phyloP scores from a whole-genome alignment of 1,284 basidiomycete species.

The Xerocomus minutiporus region DNA sequence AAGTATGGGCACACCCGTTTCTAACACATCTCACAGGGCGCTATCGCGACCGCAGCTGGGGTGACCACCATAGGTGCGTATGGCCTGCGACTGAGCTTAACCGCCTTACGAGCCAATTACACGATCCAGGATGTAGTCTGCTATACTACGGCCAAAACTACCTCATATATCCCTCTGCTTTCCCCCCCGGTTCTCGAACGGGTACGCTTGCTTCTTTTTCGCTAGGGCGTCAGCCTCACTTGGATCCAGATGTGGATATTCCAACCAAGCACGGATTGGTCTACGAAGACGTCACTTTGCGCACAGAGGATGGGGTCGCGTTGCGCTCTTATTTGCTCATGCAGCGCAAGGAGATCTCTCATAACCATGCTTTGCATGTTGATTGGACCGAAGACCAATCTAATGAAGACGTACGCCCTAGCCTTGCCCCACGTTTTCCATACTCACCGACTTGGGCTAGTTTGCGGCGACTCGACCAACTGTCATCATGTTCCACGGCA shows the following conservation, averaged over 20 bases:
- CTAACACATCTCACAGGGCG: constrained; percentile 44
- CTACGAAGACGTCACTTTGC: constrained; percentile 71
- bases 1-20: too few species aligned
- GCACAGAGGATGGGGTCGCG: constrained; percentile 56
- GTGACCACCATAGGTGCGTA: constrained; percentile 59
- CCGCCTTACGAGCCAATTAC: neutral
- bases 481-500: constrained; percentile 88
- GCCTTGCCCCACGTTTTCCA: neutral
- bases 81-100: neutral
- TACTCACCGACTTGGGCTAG: constrained; percentile 31
- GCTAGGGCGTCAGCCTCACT: neutral
- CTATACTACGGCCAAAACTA: constrained; percentile 83
- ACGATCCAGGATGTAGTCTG: constrained; percentile 57
- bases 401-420: constrained; percentile 45
- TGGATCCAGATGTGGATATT: constrained; percentile 56
- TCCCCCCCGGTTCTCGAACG: constrained; percentile 77
- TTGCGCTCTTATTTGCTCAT: constrained; percentile 61
- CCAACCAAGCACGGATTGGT: constrained; percentile 69
- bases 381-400: constrained; percentile 33
- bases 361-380: constrained; percentile 27
- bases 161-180: constrained; percentile 87
- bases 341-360: constrained; percentile 40
- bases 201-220: constrained; percentile 39
- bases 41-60: constrained; percentile 62
- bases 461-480: constrained; percentile 74